Percentiles rank a stretch among this genome's conserved stretches.
Evolutionary conservation across 2,329 filamentous ascomycete species (phyloP).

Genomic region (Sporothrix dimorphospora): DNA sequence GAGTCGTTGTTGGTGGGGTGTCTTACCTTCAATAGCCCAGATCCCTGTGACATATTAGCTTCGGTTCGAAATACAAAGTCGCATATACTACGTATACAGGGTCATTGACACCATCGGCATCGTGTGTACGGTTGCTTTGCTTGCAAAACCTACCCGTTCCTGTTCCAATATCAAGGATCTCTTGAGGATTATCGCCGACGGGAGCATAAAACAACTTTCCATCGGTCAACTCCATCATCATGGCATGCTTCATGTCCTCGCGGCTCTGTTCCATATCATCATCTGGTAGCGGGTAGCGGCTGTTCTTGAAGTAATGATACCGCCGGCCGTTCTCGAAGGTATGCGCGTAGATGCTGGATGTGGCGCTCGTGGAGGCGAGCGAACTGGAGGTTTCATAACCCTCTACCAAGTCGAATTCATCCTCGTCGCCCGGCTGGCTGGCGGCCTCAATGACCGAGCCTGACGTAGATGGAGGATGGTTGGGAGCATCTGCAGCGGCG

Average conservation of each 20-base stretch:
- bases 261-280: constrained; percentile 51
- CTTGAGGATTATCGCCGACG: constrained; percentile 46
- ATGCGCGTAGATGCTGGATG: constrained; percentile 37
- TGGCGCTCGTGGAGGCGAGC: constrained; percentile 35
- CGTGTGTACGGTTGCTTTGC: background rate
- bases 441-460: constrained; percentile 33
- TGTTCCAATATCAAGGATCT: constrained; percentile 54
- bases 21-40: constrained; percentile 39
- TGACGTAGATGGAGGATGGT: background rate
- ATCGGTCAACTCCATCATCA: constrained; percentile 51
- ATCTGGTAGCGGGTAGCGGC: constrained; percentile 43
- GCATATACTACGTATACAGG: background rate
- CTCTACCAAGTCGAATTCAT: constrained; percentile 34
- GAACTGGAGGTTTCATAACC: constrained; percentile 35
- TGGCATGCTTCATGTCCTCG: constrained; percentile 50
- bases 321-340: constrained; percentile 37
- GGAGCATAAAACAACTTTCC: constrained; percentile 49
- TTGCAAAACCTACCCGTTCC: constrained; percentile 45
- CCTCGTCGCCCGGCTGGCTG: constrained; percentile 31
- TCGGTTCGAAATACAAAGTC: background rate
- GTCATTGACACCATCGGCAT: background rate
- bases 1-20: background rate
- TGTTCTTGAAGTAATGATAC: constrained; percentile 39
- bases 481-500: background rate
- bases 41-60: constrained; percentile 39